phyloP scores from a whole-genome alignment of 345 rosid species.

The Pugionium cornutum region DNA sequence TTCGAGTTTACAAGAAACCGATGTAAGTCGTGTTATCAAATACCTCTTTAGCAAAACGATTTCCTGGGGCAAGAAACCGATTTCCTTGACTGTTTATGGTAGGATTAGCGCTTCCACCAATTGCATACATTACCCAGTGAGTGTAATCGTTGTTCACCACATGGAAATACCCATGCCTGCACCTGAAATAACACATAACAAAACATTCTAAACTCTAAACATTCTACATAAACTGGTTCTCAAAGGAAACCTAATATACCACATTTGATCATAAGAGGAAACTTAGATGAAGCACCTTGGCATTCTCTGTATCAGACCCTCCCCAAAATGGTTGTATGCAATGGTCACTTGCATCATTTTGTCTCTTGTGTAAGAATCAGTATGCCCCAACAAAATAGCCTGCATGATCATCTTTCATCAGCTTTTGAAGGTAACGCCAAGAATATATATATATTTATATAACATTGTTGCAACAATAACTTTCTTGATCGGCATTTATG shows the following conservation, averaged over 20 bases:
- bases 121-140: slow-evolving; percentile 70
- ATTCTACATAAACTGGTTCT: too few species aligned
- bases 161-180: slow-evolving; percentile 94
- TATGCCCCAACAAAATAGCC: slow-evolving; percentile 95
- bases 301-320: slow-evolving; percentile 63
- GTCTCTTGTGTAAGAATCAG: slow-evolving; percentile 86
- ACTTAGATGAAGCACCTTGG: slow-evolving; percentile 57
- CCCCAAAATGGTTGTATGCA: too few species aligned
- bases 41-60: slow-evolving; percentile 66
- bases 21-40: not conserved
- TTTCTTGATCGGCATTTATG: not conserved
- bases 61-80: slow-evolving; percentile 76
- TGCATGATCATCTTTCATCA: slow-evolving; percentile 27
- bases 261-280: slow-evolving; percentile 5
- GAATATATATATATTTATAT: too few species aligned
- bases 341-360: slow-evolving; percentile 87
- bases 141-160: slow-evolving; percentile 63
- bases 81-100: slow-evolving; percentile 75
- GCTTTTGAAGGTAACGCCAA: not conserved
- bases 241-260: too few species aligned
- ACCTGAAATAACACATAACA: slow-evolving; percentile 50
- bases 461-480: not conserved
- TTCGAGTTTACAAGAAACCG: not conserved
- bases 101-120: slow-evolving; percentile 95
- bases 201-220: not conserved